Evolutionary conservation across 768 basidiomycete species (phyloP).

Genomic region (Mycena haematopus): DNA sequence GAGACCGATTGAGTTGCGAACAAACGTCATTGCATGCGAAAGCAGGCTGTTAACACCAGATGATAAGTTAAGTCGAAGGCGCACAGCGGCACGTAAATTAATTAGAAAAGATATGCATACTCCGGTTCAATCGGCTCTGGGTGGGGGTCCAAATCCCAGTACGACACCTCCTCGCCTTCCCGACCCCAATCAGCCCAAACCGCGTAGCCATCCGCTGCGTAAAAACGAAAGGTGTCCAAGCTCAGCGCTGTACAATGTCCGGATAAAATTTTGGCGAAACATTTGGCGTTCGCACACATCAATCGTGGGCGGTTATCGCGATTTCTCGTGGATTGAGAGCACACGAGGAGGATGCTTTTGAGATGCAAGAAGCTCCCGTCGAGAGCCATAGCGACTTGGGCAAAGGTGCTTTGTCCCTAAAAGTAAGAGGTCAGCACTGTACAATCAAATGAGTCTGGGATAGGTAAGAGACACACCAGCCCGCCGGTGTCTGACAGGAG

Average conservation of each 20-base stretch:
- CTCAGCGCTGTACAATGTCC: background rate
- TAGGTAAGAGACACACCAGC: background rate
- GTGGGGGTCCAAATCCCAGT: too few species aligned
- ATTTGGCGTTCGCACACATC: background rate
- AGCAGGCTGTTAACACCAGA: too few species aligned
- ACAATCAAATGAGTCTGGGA: background rate
- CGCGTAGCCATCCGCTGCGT: background rate
- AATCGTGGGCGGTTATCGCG: background rate
- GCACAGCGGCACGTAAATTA: too few species aligned
- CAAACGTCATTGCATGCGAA: too few species aligned
- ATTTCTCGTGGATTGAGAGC: background rate
- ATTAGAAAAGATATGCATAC: too few species aligned
- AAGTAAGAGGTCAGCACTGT: background rate
- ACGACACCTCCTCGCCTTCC: too few species aligned
- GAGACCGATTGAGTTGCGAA: too few species aligned
- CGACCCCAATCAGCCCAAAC: background rate
- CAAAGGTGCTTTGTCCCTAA: background rate
- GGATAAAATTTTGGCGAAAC: background rate
- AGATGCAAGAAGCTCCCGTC: background rate
- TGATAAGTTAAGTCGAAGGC: too few species aligned
- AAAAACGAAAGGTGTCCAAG: background rate
- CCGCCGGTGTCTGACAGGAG: background rate
- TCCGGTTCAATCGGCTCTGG: too few species aligned
- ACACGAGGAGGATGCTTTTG: background rate
- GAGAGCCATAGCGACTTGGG: background rate